A percentile compares a stretch with the other conserved stretches of the same genome.
phyloP scores from a whole-genome alignment of 179 eudicot species.

The Drosera spatulata region DNA sequence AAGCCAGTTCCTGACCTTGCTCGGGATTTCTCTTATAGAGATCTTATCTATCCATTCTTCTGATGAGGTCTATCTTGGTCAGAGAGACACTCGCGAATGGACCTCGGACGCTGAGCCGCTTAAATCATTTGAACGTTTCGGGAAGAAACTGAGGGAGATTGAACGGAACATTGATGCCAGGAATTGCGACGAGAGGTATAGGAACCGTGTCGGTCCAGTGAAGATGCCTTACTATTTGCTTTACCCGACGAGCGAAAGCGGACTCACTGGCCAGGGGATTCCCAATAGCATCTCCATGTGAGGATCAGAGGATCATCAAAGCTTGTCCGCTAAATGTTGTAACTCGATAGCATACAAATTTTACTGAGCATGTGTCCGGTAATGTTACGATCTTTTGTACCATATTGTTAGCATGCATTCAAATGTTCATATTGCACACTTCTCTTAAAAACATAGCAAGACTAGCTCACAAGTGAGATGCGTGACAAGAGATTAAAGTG shows the following conservation, averaged over 20 bases:
- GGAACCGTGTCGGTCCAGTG: constrained; percentile 56
- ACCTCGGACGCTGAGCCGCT: constrained; percentile 30
- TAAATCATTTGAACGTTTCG: constrained; percentile 41
- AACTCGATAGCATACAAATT: no score
- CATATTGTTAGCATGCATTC: no score
- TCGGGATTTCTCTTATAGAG: constrained; percentile 52
- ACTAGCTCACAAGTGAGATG: no score
- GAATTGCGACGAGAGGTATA: constrained; percentile 29
- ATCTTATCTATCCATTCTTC: constrained; percentile 44
- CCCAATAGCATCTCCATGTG: constrained; percentile 64
- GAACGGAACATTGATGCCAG: constrained; percentile 26
- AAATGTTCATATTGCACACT: no score
- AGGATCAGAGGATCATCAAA: not conserved
- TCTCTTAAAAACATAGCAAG: no score
- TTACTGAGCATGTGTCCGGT: no score
- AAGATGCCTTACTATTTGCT: constrained; percentile 47
- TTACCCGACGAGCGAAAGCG: constrained; percentile 39
- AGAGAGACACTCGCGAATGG: constrained; percentile 44
- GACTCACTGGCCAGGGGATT: constrained; percentile 65
- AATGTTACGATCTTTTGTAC: no score
- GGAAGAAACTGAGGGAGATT: constrained; percentile 26
- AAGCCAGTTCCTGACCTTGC: constrained; percentile 36
- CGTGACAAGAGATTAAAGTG: no score
- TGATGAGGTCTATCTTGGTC: constrained; percentile 23
- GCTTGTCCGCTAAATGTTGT: no score